Percentiles rank a stretch among this genome's conserved stretches.
Evolutionary conservation across 208 protist genomes (phyloP).

Genomic region (Leishmania major): DNA sequence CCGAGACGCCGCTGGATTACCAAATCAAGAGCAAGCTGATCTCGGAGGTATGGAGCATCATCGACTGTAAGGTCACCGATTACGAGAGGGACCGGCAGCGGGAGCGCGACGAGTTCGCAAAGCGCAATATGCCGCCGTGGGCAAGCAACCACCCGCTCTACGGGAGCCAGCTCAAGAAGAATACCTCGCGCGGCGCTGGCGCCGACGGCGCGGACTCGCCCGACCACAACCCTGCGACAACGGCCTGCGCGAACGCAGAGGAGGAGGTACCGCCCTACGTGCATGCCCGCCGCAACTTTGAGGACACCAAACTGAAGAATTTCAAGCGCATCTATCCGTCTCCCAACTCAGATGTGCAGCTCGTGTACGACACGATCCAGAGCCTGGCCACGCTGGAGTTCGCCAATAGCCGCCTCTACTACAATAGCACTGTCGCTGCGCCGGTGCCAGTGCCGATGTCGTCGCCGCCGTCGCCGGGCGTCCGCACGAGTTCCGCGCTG

Average conservation of each 20-base stretch:
- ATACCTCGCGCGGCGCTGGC: constrained; percentile 10
- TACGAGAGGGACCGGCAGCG: constrained; percentile 58
- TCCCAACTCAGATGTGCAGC: constrained; percentile 51
- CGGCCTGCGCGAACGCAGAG: background rate
- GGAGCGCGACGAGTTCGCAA: constrained; percentile 78
- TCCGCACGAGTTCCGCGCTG: constrained; percentile 17
- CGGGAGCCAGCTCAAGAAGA: constrained; percentile 20
- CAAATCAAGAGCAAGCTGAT: constrained; percentile 93
- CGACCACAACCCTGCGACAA: background rate
- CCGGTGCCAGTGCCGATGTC: constrained; percentile 11
- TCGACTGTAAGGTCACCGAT: constrained; percentile 83
- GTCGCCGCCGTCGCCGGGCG: constrained; percentile 1
- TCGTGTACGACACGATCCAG: constrained; percentile 74
- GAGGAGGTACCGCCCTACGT: constrained; percentile 29
- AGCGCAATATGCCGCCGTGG: constrained; percentile 77
- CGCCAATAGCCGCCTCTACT: constrained; percentile 39
- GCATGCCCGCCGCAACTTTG: constrained; percentile 30
- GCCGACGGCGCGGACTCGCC: background rate
- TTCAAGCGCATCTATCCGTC: constrained; percentile 87
- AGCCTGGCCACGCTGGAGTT: constrained; percentile 45
- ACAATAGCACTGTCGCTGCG: constrained; percentile 34
- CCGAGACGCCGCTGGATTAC: constrained; percentile 92
- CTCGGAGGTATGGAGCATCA: constrained; percentile 86
- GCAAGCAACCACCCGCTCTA: constrained; percentile 48
- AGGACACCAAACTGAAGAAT: constrained; percentile 83